phyloP scores from a whole-genome alignment of 2,329 filamentous ascomycete genomes.

The Botrytis fragariae region DNA sequence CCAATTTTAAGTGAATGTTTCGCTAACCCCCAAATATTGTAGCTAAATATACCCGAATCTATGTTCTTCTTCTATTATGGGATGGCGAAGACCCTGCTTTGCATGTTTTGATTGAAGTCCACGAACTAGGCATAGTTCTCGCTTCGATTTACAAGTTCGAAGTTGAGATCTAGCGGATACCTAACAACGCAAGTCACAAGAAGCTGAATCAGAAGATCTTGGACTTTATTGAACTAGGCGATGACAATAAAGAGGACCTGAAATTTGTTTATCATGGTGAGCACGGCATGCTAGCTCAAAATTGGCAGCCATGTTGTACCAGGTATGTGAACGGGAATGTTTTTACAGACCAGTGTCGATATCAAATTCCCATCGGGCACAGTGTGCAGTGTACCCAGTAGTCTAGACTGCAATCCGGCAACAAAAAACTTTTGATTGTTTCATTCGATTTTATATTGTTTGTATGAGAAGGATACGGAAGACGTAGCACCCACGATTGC shows the following conservation, averaged over 20 bases:
- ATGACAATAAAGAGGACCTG: not conserved
- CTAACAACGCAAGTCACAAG: not conserved
- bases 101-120: not conserved
- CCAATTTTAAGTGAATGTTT: no score
- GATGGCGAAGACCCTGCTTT: not conserved
- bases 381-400: no score
- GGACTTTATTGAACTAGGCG: not conserved
- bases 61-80: not conserved
- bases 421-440: no score
- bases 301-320: not conserved
- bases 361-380: no score
- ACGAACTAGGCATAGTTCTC: not conserved
- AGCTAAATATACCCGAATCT: slow-evolving; percentile 47
- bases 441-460: no score
- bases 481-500: no score
- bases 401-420: no score
- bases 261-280: not conserved
- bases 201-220: not conserved
- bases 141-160: not conserved
- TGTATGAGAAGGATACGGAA: no score
- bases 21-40: no score
- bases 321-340: not conserved
- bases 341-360: no score
- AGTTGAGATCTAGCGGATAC: slow-evolving; percentile 31
- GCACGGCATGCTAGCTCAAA: not conserved